Evolutionary conservation across 805 yeast species (phyloP).

Genomic region (Maudiozyma serrabonitensis): DNA sequence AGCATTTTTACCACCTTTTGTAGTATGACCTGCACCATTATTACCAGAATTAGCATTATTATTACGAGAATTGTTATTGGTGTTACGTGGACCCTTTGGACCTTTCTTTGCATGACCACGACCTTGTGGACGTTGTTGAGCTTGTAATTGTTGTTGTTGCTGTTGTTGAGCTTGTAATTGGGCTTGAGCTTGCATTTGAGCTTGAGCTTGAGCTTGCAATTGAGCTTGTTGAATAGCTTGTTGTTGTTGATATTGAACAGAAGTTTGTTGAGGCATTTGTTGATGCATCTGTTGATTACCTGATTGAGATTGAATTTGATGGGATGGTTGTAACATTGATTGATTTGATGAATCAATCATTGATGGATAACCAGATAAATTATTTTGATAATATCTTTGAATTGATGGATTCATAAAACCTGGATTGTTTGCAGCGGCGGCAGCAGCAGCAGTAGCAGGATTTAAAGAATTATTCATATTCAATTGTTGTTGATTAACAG

Average conservation of each 20-base stretch:
- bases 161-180: constrained; percentile 2
- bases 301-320: constrained; percentile 8
- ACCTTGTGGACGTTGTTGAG: constrained; percentile 1
- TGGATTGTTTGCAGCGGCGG: constrained; percentile 4
- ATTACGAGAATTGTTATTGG: neutral
- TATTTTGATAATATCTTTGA: constrained; percentile 23
- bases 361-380: constrained; percentile 12
- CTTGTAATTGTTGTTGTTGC: constrained; percentile 1
- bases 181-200: constrained; percentile 3
- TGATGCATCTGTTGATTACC: constrained; percentile 4
- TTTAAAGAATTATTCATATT: constrained; percentile 1
- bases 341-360: constrained; percentile 21
- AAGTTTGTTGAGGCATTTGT: constrained; percentile 2
- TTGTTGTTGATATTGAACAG: constrained; percentile 8
- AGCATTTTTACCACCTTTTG: constrained; percentile 10
- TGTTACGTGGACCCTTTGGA: neutral
- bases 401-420: constrained; percentile 17
- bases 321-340: constrained; percentile 8
- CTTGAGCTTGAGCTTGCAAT: constrained; percentile 5
- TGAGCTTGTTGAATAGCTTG: constrained; percentile 13
- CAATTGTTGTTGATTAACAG: constrained; percentile 1
- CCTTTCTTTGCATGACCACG: neutral
- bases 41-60: neutral
- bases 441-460: constrained; percentile 17
- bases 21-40: constrained; percentile 11